These are phyloP conservation scores for Perkinsus olseni DNA, from an alignment of 169 alveolate genomes.

Conservation along the genomic window DNA sequence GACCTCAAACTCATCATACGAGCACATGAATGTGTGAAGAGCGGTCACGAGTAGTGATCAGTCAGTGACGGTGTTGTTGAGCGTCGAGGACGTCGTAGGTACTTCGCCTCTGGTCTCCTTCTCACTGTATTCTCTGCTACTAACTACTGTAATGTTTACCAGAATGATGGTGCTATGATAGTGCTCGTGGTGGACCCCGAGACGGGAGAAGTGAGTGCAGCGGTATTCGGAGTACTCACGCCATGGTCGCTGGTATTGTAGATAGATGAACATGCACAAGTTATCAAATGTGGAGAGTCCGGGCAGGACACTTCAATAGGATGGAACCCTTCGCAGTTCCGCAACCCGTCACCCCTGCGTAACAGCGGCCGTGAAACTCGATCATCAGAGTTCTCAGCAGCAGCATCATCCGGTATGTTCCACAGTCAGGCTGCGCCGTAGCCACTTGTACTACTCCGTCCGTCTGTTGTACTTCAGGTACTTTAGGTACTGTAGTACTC, in stretches of 20 bases:
- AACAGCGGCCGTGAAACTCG: background rate
- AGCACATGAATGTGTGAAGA: conserved; percentile 43
- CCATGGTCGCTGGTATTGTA: background rate
- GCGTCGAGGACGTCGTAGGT: conserved; percentile 20
- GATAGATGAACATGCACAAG: conserved; percentile 8
- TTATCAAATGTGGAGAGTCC: background rate
- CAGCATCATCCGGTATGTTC: background rate
- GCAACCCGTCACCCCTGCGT: conserved; percentile 3
- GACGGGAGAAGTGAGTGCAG: conserved; percentile 7
- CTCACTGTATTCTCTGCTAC: conserved; percentile 47
- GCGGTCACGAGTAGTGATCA: conserved; percentile 17
- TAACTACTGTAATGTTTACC: conserved; percentile 38
- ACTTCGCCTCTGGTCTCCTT: conserved; percentile 42
- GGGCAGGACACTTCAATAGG: background rate
- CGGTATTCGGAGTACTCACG: background rate
- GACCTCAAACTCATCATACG: conserved; percentile 39
- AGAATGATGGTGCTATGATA: conserved; percentile 43
- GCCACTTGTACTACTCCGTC: too few species aligned
- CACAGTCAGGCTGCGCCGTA: background rate
- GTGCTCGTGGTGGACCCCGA: conserved; percentile 34
- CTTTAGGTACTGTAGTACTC: background rate
- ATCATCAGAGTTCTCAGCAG: background rate
- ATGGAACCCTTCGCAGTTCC: conserved; percentile 5
- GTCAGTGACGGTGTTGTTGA: background rate
- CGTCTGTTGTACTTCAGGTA: background rate